Base-by-base conservation (phyloP, 2,329 filamentous ascomycete species). In the Camillea tinctor region DNA sequence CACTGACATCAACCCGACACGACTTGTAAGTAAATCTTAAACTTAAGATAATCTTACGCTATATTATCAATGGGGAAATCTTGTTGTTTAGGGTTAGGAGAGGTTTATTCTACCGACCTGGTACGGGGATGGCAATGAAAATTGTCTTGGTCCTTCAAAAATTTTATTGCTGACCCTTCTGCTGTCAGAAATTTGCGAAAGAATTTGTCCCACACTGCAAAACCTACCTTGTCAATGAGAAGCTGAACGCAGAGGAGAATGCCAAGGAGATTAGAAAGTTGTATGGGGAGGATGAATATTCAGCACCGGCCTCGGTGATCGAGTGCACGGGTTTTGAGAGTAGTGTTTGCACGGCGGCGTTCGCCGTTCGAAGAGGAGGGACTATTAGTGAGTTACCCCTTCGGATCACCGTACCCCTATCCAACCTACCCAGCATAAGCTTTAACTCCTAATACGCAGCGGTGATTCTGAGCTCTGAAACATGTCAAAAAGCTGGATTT, bases 251-350 rank as follows among this genome's bases (percentile, higher is more conserved):
- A 0, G 72, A 83, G 63, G 77, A 76, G 17, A 86, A 85, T 58
- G 83, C 82, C 0, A 75, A 74, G 59, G 76, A 74, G 9, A 85
- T 88, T 59, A 74, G 84, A 52, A 72, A 73, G n/a, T 61, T 88
- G 5, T 88, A 87, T 36, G 70, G 68, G 9, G 61, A 67, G 6
- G 75, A 77, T 5, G 84, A 88, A 66, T 87, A 87, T 66, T 74
- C 75, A 11, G 83, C 84, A 23, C 86, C 87, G 0, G 76, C 82
- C 13, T 82, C 82, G 0, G 82, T 88, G 2, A 76, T 89, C 1
- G 87, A 89, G 72, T 90, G 87, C 65, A 90, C 87, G 0, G 87
- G 87, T 0, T 82, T 88, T 0, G 85, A 90, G 73, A 86, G 80
- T 66, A 88, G 84, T 66, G 78, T 89, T 8, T 77, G 80, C 61